Evolutionary conservation across 306 rosid species (phyloP), one percentile per base, ranked within the genome.

Genomic region (Amphicarpaea edgeworthii): DNA sequence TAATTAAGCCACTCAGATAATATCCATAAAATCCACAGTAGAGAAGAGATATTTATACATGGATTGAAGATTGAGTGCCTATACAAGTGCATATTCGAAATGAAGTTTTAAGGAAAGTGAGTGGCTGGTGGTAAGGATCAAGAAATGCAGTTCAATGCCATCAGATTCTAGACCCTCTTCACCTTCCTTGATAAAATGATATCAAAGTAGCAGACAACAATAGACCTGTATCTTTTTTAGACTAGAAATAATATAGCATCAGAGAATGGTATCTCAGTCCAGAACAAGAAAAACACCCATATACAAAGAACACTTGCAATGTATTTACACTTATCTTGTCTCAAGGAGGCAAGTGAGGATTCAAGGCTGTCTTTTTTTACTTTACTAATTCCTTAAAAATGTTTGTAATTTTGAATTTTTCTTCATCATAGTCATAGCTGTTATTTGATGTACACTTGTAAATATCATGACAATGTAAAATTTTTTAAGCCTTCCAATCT

Each of bases 11-110:
- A 46, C 80, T 42, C 40, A 40, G 26, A 68, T 57, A 23, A 12
- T 73, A 38, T 32, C 32, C 32, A 46, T 23, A 23, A 72, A 38
- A 38, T 77, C 21, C 61, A 41, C 8, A 42, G 4, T 43, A 38
- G 70, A 57, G 60, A 55, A 57, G 54, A 34, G 43, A 55, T 28
- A 34, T 38, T 14, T 43, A 12, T 50, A 21, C 3, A 42, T 66
- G 70, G 37, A 55, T 16, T 80, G 75, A 66, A 20, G 70, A 58
- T 67, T 23, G 50, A 24, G 34, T 67, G 63, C 79, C n/a, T n/a
- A 38, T 50, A 62, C 7, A 67, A 54, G 16, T 65, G 38, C 62
- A 43, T 16, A 40, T 63, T 28, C 30, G 68, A 74, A 65, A 10
- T 68, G 28, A 12, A 23, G 47, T 32, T 42, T 42, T 20, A 53